Base-by-base conservation (phyloP, 768 basidiomycete genomes). In the Phanerodontia chrysosporium region DNA sequence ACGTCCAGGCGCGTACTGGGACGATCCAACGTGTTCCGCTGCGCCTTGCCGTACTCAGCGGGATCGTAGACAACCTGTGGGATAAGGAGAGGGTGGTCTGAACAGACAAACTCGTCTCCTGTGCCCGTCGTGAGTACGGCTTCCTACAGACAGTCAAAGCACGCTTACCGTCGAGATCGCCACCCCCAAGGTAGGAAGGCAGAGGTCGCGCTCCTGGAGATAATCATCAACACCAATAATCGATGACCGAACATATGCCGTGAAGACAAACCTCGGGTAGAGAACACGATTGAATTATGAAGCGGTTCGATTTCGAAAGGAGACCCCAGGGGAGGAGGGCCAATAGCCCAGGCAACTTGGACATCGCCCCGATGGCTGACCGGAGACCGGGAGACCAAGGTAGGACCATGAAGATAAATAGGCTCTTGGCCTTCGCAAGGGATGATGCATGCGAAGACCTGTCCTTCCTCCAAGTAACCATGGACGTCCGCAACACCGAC, bases 331-430 rank as follows among this genome's bases (percentile, higher is more conserved):
- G 83, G 83, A 0, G 87, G 86, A 22, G 59, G 60, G 29, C 86
- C 86, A 30, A 89, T 84, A 1, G 85, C 86, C n/a, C 66, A 62
- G 1, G 76, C 86, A 27, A 84, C 67, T 65, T 83, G 84, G 12
- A 85, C 80, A 64, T 87, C 86, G 1, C 86, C 87, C 4, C 86
- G 87, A 64, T 88, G 86, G 25, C 87, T 87, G 1, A 80, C 81
- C 0, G 87, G 88, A 2, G 85, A 88, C 12, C 87, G 78, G 3
- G 83, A 85, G 36, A 89, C 76, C 39, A 86, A 62, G 68, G 83
- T 72, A 1, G 69, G 72, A 0, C 86, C 85, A 60, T 79, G 69
- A 0, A 87, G 72, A 64, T 81, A 85, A 2, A 67, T 67, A 75
- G 62, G 75, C 36, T 57, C 45, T 8, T 30, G 45, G 16, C 49